phyloP scores from a whole-genome alignment of 306 rosid genomes.

The Ammopiptanthus mongolicus region DNA sequence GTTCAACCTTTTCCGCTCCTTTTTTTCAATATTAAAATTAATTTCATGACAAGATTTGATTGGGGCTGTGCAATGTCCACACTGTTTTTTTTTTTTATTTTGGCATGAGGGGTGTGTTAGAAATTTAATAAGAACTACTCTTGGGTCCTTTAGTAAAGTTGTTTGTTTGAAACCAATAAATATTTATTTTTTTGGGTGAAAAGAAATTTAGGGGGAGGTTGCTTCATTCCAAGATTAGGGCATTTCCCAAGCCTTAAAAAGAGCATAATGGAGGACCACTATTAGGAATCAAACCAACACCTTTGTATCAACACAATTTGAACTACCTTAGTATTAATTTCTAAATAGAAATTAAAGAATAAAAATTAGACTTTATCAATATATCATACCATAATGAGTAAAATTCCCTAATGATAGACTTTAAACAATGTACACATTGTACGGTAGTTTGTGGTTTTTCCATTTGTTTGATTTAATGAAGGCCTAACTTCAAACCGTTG shows the following conservation, averaged over 20 bases:
- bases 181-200: not conserved
- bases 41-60: not conserved
- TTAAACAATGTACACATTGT: slow-evolving; percentile 12
- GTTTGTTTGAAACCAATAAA: not conserved
- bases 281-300: not conserved
- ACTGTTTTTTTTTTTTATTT: not conserved
- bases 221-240: slow-evolving; percentile 1
- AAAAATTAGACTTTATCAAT: not conserved
- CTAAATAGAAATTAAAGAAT: not conserved
- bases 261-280: not conserved
- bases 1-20: not conserved
- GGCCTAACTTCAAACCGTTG: slow-evolving; percentile 35
- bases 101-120: not conserved
- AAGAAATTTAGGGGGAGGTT: not conserved
- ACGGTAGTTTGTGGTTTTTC: slow-evolving; percentile 10
- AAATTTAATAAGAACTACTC: not conserved
- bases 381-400: not conserved
- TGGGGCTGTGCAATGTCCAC: not conserved
- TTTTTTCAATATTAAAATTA: not conserved
- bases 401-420: slow-evolving; percentile 5
- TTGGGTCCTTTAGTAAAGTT: not conserved
- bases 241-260: not conserved
- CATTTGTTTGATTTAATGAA: slow-evolving; percentile 20
- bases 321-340: not conserved
- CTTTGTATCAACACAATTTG: not conserved